Conservation (phyloP, 1,284 basidiomycete species). For the Vanrija pseudolonga region DNA sequence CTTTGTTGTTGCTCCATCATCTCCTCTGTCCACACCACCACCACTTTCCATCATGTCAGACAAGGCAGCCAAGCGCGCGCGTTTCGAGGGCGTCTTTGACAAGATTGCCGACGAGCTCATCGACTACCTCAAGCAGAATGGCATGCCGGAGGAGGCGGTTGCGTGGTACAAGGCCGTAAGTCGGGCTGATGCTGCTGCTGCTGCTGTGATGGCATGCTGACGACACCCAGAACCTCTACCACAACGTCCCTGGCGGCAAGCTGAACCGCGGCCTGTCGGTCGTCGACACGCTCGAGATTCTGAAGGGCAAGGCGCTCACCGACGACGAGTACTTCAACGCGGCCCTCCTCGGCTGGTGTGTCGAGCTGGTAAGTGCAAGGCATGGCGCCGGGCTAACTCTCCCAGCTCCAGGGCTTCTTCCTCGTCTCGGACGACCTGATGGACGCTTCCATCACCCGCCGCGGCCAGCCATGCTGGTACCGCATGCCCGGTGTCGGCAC, state of each 20-base stretch:
- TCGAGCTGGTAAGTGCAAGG: conserved; percentile 76
- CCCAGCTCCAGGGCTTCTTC: conserved; percentile 94
- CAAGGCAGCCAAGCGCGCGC: conserved; percentile 35
- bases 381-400: not conserved
- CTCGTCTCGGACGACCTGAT: conserved; percentile 98
- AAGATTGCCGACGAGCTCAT: conserved; percentile 58
- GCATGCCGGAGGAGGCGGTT: conserved; percentile 76
- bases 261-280: conserved; percentile 94
- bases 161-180: conserved; percentile 74
- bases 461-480: conserved; percentile 99
- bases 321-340: conserved; percentile 87
- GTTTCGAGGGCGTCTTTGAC: conserved; percentile 54
- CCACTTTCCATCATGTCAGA: conserved; percentile 14
- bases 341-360: conserved; percentile 91
- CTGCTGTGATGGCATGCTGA: not conserved
- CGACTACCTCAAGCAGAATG: conserved; percentile 61
- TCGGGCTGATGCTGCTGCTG: conserved; percentile 5
- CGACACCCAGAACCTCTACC: conserved; percentile 70
- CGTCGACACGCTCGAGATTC: conserved; percentile 86
- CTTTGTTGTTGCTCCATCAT: not conserved
- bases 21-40: not conserved
- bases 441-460: conserved; percentile 86
- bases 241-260: conserved; percentile 95
- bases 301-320: conserved; percentile 60
- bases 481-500: conserved; percentile 67